Percentiles rank a stretch among this genome's conserved stretches.
phyloP scores from a whole-genome alignment of 140 eudicot genomes.

The Ambrosia hybrid region DNA sequence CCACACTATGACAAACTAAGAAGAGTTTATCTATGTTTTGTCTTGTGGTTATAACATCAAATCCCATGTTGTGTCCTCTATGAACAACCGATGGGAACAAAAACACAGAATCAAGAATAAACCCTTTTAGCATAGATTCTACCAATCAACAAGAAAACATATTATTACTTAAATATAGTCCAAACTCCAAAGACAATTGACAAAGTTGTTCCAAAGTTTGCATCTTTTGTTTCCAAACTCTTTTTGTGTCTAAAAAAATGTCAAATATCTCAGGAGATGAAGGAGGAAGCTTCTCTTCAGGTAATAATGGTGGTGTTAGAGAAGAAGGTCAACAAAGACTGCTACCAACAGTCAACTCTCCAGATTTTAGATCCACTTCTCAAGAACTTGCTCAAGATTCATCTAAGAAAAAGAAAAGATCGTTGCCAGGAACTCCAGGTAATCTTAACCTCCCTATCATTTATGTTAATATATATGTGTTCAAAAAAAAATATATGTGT shows the following conservation, averaged over 20 bases:
- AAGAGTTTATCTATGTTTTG: constrained; percentile 21
- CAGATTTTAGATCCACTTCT: constrained; percentile 36
- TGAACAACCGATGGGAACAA: constrained; percentile 30
- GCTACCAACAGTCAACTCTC: constrained; percentile 27
- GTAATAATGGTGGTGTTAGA: constrained; percentile 24
- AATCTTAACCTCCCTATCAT: not conserved
- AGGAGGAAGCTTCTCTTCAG: constrained; percentile 49
- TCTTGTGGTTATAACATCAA: constrained; percentile 36
- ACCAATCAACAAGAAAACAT: constrained; percentile 44
- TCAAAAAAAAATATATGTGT: too few species aligned
- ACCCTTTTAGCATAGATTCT: constrained; percentile 35
- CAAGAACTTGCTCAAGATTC: constrained; percentile 36
- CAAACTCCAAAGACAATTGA: not conserved
- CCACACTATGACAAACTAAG: constrained; percentile 21
- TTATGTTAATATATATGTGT: not conserved
- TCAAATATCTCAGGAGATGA: constrained; percentile 57
- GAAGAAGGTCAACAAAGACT: constrained; percentile 40
- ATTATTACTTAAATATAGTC: constrained; percentile 15
- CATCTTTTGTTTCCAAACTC: constrained; percentile 24
- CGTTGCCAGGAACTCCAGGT: constrained; percentile 29
- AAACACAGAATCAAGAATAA: constrained; percentile 39
- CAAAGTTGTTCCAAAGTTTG: constrained; percentile 17
- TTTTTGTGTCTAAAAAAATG: constrained; percentile 20
- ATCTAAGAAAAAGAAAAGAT: constrained; percentile 56
- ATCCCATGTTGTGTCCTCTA: constrained; percentile 38